Conservation (phyloP, 495 filamentous ascomycete genomes). For the Delitschia confertaspora region DNA sequence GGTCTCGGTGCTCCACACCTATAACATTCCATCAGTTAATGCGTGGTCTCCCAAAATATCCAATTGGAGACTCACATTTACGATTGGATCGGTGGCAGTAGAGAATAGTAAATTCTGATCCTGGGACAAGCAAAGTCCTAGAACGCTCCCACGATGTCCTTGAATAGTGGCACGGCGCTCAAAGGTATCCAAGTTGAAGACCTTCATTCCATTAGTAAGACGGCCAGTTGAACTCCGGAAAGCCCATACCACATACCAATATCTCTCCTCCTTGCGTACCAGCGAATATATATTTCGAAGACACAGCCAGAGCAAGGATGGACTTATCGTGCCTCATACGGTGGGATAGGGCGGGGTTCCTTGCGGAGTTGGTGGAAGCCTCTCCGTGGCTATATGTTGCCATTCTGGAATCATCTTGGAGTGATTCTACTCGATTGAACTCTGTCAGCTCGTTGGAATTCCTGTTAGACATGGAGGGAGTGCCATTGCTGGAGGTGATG, state of each 20-base stretch:
- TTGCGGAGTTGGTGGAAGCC: neutral
- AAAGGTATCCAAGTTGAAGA: constrained; percentile 82
- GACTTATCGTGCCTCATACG: constrained; percentile 62
- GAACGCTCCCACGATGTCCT: constrained; percentile 82
- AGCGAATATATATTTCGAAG: constrained; percentile 60
- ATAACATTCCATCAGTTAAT: constrained; percentile 24
- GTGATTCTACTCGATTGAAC: constrained; percentile 10
- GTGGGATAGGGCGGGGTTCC: constrained; percentile 51
- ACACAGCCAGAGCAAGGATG: constrained; percentile 62
- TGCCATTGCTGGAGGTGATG: too few species aligned
- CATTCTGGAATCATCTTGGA: constrained; percentile 14
- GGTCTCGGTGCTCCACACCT: constrained; percentile 56
- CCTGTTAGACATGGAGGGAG: too few species aligned
- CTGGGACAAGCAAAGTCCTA: constrained; percentile 69
- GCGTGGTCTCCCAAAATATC: constrained; percentile 25
- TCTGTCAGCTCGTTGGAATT: constrained; percentile 9
- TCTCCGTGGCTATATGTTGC: constrained; percentile 2
- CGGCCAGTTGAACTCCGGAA: neutral
- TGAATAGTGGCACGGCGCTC: constrained; percentile 65
- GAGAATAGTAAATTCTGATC: constrained; percentile 77
- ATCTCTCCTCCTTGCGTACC: constrained; percentile 91
- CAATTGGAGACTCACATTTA: constrained; percentile 68
- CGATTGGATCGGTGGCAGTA: constrained; percentile 83
- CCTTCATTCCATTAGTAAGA: constrained; percentile 32
- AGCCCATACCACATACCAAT: constrained; percentile 42